Conservation (phyloP, 2,329 filamentous ascomycete species). For the Fusarium vanettenii region DNA sequence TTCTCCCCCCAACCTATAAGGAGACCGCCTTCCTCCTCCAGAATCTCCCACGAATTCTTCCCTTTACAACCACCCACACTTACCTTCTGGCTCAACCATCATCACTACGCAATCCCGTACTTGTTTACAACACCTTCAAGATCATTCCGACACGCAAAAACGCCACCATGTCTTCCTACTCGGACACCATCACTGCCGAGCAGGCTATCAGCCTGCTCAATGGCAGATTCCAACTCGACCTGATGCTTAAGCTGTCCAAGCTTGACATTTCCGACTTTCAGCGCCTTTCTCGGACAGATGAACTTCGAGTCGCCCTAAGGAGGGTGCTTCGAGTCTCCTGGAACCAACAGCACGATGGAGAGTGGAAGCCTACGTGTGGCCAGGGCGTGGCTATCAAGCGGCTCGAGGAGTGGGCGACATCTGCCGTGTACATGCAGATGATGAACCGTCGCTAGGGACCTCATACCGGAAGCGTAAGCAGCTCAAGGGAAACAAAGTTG, state of each 20-base stretch:
- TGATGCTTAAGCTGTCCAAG: neutral
- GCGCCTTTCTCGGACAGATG: neutral
- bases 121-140: neutral
- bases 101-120: neutral
- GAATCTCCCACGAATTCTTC: neutral
- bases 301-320: neutral
- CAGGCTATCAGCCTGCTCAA: neutral
- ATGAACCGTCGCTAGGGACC: neutral
- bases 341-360: neutral
- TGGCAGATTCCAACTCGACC: neutral
- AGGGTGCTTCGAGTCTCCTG: neutral
- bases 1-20: neutral
- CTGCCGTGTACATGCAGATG: neutral
- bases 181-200: neutral
- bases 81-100: neutral
- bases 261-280: neutral
- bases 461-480: neutral
- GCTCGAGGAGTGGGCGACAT: neutral
- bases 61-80: neutral
- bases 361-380: neutral
- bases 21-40: neutral
- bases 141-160: neutral
- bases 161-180: neutral
- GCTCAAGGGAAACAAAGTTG: neutral
- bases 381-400: neutral